Base-by-base conservation (phyloP, 441 rosid species). In the Corymbia calophylla region DNA sequence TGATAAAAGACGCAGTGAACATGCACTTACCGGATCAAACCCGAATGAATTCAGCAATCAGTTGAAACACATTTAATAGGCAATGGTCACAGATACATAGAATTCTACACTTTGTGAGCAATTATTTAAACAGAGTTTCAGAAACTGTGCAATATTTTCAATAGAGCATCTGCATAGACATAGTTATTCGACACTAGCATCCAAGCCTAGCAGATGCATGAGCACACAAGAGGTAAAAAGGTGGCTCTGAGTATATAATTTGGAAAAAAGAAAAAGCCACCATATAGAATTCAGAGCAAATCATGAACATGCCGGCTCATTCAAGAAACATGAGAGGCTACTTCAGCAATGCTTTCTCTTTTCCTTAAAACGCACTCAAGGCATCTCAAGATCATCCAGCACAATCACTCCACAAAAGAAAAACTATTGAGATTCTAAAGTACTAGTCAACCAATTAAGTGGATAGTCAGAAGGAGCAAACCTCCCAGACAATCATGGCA, bases 401-500 rank as follows among this genome's bases (percentile, higher is more conserved):
- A 73, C 84, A 39, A 73, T 73, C 84, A 39, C 11, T 39, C 84
- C 84, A 39, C 9, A 39, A 73, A 70, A 35, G 44, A 18, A 35
- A 70, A 3, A 73, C 51, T 44, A 73, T 23, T 14, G 23, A 21
- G 84, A 23, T 73, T 6, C 51, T 4, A 73, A 73, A 73, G 84
- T 25, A 39, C 84, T 12, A 25, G 51, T 39, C 84, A 44, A 17
- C 47, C 84, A 12, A 44, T 73, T 39, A 39, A 73, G 84, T 39
- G 84, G 51, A 73, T 23, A 39, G 44, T 73, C 17, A 17, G 55
- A 51, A 53, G 82, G 12, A 32, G 66, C 87, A 53, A 54, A 89
- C 90, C 86, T 89, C 90, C 90, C 90, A 89, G 81, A 89, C 90
- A 53, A 87, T 66, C 90, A 89, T 89, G 66, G 90, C 90, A 49